Percentiles rank a stretch among this genome's conserved stretches.
phyloP scores from a whole-genome alignment of 2,329 filamentous ascomycete genomes.

The Stagonosporopsis rhizophila region DNA sequence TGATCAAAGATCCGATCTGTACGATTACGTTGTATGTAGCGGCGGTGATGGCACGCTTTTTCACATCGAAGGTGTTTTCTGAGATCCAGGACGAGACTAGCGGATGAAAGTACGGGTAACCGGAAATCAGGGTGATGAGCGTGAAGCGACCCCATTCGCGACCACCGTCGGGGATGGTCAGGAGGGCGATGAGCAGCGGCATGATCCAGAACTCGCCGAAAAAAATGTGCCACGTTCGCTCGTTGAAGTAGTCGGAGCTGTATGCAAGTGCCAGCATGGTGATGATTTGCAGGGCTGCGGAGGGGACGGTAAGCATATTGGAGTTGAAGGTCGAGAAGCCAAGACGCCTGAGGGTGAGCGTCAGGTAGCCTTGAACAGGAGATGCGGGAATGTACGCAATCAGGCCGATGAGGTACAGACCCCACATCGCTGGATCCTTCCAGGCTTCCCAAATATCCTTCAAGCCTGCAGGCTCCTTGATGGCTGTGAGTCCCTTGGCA shows the following conservation, averaged over 20 bases:
- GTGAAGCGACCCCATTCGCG: slow-evolving; percentile 50
- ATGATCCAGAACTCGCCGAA: slow-evolving; percentile 53
- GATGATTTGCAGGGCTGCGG: slow-evolving; percentile 59
- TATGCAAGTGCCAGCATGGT: slow-evolving; percentile 54
- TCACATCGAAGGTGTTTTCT: slow-evolving; percentile 68
- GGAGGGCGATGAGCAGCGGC: slow-evolving; percentile 50
- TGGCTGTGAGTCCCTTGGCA: slow-evolving; percentile 64
- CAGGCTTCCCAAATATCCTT: slow-evolving; percentile 59
- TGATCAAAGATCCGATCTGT: slow-evolving; percentile 51
- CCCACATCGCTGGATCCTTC: slow-evolving; percentile 63
- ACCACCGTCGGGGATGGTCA: slow-evolving; percentile 43
- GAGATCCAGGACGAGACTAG: slow-evolving; percentile 68
- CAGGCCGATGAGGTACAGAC: slow-evolving; percentile 60
- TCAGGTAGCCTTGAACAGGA: slow-evolving; percentile 50
- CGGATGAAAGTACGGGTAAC: slow-evolving; percentile 58
- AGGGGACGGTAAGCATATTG: slow-evolving; percentile 52
- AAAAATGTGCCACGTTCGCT: slow-evolving; percentile 58
- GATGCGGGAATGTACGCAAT: slow-evolving; percentile 44
- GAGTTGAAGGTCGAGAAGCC: slow-evolving; percentile 53
- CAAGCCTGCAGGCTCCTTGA: slow-evolving; percentile 59
- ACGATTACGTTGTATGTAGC: slow-evolving; percentile 66
- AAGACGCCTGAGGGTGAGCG: slow-evolving; percentile 48
- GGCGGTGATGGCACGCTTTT: slow-evolving; percentile 67
- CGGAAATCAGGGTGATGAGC: slow-evolving; percentile 49
- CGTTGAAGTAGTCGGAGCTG: slow-evolving; percentile 59